Base-by-base conservation (phyloP, 306 rosid species). In the Cucurbita maxima region DNA sequence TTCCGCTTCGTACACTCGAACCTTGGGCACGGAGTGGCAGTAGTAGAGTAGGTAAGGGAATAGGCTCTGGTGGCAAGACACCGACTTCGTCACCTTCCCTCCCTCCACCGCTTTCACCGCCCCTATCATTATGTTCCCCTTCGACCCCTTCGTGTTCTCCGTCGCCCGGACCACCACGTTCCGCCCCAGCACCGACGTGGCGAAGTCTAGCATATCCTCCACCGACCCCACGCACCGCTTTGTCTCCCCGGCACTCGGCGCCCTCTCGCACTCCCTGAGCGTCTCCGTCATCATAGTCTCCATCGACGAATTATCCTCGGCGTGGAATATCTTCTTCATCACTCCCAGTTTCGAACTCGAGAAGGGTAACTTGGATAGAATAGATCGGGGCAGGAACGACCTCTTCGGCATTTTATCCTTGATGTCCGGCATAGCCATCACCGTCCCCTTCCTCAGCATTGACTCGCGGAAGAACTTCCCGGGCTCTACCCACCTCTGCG, bases 141-240 rank as follows among this genome's bases (percentile, higher is more conserved):
- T 91, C 10, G 96, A 83, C 68, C 99, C 99, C 11, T 75, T 81
- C 4, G 87, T 84, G 52, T 78, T 95, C 7, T 81, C 77, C 16
- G 97, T 89, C 1, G 80, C 81, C 52, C 91, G 90, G 67, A 88
- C 87, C 55, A 59, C 83, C 14, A 91, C 81, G 82, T 89, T 87
- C 20, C 99, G 91, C 2, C 99, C 99, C 40, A 95, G 69, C 8
- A 91, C 86, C 2, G 96, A 79, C 20, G 96, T 91, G 4, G 96
- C 86, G 13, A 95, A 95, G 74, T 95, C 99, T 45, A 95, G 84
- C 99, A 95, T 89, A 74, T 95, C 99, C 78, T 95, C 99, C 8
- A 83, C 60, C 0, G 99, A 95, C 0, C 86, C 90, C 0, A 95
- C 92, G 84, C 99, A 95, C 20, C 96, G 88, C 37, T 95, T 95